Evolutionary conservation across 257 asterid species (phyloP), one percentile per base, ranked within the genome.

Genomic region (Gardenia jasminoides): DNA sequence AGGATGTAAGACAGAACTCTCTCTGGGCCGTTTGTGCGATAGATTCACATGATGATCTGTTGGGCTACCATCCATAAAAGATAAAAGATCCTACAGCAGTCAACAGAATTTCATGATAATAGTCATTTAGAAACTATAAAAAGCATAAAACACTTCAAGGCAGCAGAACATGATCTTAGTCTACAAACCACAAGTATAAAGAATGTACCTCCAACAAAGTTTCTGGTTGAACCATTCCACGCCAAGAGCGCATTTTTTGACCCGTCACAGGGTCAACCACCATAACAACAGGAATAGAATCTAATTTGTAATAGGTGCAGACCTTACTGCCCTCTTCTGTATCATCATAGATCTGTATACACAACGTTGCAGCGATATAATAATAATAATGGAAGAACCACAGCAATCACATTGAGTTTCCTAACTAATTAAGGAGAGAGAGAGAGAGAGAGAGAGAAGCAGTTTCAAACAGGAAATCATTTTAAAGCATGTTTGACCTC

Each of bases 321-420:
- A 96, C 96, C 83, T 96, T 96, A 84, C 96, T 96, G 79, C 99
- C 99, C 84, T 96, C 97, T 88, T 96, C 98, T 24, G 97, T 87
- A 64, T 96, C 98, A 28, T 93, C 94, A 70, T 93, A 89, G 44
- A 91, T 92, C 99, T 96, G 66, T 39, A 80, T 67, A 75, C 80
- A 78, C 33, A 83, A 80, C 66, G 64, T 78, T 65, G 31, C 67
- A 77, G 73, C n/a, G n/a, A n/a, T n/a, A 36, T 10, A 70, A 52
- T 79, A 54, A 83, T 75, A n/a, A 54, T 61, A 81, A 83, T 39
- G 17, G 48, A 24, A 24, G 31, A 77, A 24, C 11, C 59, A n/a
- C 19, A 78, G 71, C 50, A 58, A 19, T 31, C 10, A 46, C 48
- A 70, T 64, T 6, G 15, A 44, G 47, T 12, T 70, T n/a, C 43